Evolutionary conservation across 2,329 filamentous ascomycete genomes (phyloP).

Genomic region (Aspergillus fijiensis): DNA sequence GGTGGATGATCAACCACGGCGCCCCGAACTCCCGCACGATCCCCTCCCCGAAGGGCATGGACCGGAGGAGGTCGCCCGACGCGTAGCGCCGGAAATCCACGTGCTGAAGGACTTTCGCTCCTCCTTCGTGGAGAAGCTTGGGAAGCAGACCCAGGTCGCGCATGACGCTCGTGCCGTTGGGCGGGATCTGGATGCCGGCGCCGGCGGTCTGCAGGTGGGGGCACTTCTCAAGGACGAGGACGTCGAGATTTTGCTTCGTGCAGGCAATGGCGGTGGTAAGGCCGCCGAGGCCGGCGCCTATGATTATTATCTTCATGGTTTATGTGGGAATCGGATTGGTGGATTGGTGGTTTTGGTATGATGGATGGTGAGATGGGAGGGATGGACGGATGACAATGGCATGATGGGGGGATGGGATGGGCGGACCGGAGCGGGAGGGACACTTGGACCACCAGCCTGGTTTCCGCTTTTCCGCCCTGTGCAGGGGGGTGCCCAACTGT

Average conservation of each 20-base stretch:
- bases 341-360: background rate
- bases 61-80: slow-evolving; percentile 18
- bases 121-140: slow-evolving; percentile 9
- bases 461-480: background rate
- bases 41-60: slow-evolving; percentile 23
- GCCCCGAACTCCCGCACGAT: slow-evolving; percentile 23
- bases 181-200: slow-evolving; percentile 31
- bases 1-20: slow-evolving; percentile 28
- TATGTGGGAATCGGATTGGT: background rate
- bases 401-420: background rate
- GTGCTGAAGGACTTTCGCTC: slow-evolving; percentile 4
- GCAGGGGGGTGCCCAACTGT: no score
- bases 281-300: slow-evolving; percentile 24
- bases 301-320: slow-evolving; percentile 18
- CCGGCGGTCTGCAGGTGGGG: slow-evolving; percentile 19
- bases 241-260: slow-evolving; percentile 18
- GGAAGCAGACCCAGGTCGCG: slow-evolving; percentile 17
- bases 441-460: background rate
- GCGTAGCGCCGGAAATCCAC: slow-evolving; percentile 23
- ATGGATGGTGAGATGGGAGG: background rate
- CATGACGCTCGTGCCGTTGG: slow-evolving; percentile 25
- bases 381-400: slow-evolving; percentile 2
- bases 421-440: background rate
- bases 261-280: slow-evolving; percentile 28
- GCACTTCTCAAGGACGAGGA: slow-evolving; percentile 24